These are phyloP conservation scores for Thalassiosira livingstoniorum DNA, from an alignment of 352 stramenopile species.

Conservation along the genomic window DNA sequence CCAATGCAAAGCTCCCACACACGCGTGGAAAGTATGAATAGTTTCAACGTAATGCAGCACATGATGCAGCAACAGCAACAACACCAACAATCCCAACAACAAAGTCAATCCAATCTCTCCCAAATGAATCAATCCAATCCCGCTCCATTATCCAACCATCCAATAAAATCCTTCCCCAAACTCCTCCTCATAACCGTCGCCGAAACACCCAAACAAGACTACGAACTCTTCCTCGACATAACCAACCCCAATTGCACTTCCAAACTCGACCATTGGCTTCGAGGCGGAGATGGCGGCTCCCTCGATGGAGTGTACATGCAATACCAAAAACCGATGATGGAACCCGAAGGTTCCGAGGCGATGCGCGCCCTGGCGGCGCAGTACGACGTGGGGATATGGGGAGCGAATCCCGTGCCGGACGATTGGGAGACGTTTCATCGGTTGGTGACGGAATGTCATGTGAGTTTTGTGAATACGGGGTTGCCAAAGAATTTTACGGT, in stretches of 20 bases:
- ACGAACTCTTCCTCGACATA: conserved; percentile 53
- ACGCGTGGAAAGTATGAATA: conserved; percentile 13
- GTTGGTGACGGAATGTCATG: conserved; percentile 59
- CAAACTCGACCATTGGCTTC: conserved; percentile 59
- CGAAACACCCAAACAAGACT: conserved; percentile 45
- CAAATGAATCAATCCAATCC: conserved; percentile 4
- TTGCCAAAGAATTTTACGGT: conserved; percentile 55
- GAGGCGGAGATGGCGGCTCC: conserved; percentile 46
- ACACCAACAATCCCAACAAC: conserved; percentile 7
- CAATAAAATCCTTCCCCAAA: conserved; percentile 45
- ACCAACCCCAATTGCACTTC: conserved; percentile 42
- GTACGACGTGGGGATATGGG: conserved; percentile 65
- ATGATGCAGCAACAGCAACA: conserved; percentile 17
- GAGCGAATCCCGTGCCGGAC: conserved; percentile 52
- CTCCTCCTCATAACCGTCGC: conserved; percentile 50
- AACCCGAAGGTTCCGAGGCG: conserved; percentile 28
- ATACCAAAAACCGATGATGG: conserved; percentile 65
- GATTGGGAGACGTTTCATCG: conserved; percentile 59
- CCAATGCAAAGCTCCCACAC: conserved; percentile 10
- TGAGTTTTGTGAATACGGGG: conserved; percentile 55
- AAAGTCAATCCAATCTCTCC: not conserved
- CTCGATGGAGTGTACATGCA: conserved; percentile 73
- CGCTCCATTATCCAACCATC: not conserved
- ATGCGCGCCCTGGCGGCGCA: conserved; percentile 45
- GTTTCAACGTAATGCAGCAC: conserved; percentile 1